Base-by-base conservation (phyloP, 2,329 filamentous ascomycete genomes). In the Curvularia eragrostidis region DNA sequence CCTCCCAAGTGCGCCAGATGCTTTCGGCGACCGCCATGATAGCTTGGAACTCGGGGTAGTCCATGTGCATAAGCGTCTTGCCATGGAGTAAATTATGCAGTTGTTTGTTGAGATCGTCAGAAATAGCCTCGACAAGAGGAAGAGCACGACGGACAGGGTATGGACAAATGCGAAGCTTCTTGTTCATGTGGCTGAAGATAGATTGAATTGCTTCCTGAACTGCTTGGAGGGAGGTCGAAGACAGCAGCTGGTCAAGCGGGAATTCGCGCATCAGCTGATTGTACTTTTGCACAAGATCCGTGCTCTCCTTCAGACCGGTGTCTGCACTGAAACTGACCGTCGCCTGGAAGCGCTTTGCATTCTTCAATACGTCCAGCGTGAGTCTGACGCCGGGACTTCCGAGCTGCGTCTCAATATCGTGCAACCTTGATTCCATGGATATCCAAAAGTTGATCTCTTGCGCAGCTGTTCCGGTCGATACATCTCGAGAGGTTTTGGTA, bases 381-480 rank as follows among this genome's bases (percentile, higher is more conserved):
- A 99, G 80, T 67, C 87, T 84, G 19, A 99, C 94, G 26, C 95
- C 95, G 54, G 96, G 91, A 64, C 93, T 93, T 61, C 89, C 85
- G 55, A 99, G 84, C 76, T 98, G 94, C 39, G 84, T 86, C 75
- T 97, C 94, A 58, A 99, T 97, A 26, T 90, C 90, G 75, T 97
- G 93, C 63, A 99, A 79, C 4, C 93, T 91, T 15, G 89, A 90
- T 77, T 99, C 96, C 91, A 99, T 97, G 1, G 93, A 96, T 49
- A 99, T 78, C 95, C 95, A 99, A 74, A 99, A 99, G 77, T 97
- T 97, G 77, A 99, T 97, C 77, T 99, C 95, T 76, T 98, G 95
- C 55, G 91, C 94, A 30, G 95, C 95, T 21, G 93, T 96, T 30
- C 88, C 84, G 64, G 85, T 83, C 75, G 89, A 74, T 0, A 91